Percentiles rank a stretch among this genome's conserved stretches.
phyloP scores from a whole-genome alignment of 2,329 filamentous ascomycete species.

The Alternaria viburni region DNA sequence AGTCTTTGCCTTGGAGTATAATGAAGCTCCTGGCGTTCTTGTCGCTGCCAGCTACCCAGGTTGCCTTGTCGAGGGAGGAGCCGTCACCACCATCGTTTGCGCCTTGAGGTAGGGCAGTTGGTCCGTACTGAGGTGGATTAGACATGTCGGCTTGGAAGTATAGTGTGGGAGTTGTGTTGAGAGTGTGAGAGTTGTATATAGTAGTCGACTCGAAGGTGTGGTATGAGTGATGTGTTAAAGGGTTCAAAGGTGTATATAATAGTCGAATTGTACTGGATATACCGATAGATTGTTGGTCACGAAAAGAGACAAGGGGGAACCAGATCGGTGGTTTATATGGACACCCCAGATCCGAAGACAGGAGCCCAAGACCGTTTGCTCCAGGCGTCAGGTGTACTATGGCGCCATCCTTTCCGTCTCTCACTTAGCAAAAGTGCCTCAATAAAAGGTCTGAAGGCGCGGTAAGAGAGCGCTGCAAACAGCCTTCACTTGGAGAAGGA shows the following conservation, averaged over 20 bases:
- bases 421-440: background rate
- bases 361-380: background rate
- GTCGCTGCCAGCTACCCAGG: background rate
- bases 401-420: background rate
- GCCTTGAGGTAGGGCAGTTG: background rate
- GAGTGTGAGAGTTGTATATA: background rate
- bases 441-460: background rate
- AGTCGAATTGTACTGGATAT: background rate
- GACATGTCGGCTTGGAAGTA: background rate
- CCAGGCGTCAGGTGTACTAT: background rate
- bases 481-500: background rate
- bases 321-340: background rate
- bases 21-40: background rate
- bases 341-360: background rate
- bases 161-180: background rate
- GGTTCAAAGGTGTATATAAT: background rate
- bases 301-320: background rate
- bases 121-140: background rate
- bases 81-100: background rate
- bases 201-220: background rate
- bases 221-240: background rate
- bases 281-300: background rate
- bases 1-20: background rate
- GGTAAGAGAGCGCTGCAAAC: background rate
- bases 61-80: background rate